These are phyloP conservation scores for Corymbia calophylla DNA, from an alignment of 441 rosid species.

Conservation along the genomic window DNA sequence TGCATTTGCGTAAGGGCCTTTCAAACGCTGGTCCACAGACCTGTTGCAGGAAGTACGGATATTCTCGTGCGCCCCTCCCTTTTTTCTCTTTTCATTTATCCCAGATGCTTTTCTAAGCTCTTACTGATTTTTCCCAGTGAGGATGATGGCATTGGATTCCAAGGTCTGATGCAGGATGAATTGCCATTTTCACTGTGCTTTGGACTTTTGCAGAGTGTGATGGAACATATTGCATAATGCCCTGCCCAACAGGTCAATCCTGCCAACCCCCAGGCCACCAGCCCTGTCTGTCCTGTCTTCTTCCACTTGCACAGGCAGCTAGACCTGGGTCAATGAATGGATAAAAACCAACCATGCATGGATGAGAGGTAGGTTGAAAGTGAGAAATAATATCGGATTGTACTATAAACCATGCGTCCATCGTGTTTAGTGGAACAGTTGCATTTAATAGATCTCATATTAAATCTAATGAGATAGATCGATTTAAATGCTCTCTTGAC, in stretches of 20 bases:
- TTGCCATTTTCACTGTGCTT: not conserved
- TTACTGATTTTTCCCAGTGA: not conserved
- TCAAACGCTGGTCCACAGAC: not conserved
- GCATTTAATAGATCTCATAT: accelerated
- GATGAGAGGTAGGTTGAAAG: not conserved
- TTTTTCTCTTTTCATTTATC: not conserved
- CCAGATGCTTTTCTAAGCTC: not conserved
- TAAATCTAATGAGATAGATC: not conserved
- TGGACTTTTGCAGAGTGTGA: not conserved
- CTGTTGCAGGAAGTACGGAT: not conserved
- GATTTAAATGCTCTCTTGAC: not conserved
- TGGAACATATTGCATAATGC: not conserved
- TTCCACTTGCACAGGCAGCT: not conserved
- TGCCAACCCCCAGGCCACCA: not conserved
- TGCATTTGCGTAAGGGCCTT: too few species aligned
- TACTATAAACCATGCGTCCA: not conserved
- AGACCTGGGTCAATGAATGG: not conserved
- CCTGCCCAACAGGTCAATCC: not conserved
- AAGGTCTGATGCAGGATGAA: not conserved
- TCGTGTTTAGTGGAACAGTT: not conserved
- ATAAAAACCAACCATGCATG: not conserved
- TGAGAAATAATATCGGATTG: not conserved
- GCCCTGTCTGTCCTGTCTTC: not conserved
- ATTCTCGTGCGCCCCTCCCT: not conserved
- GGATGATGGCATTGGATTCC: not conserved